Percentiles rank a stretch among this genome's conserved stretches.
Evolutionary conservation across 441 rosid species (phyloP).

Genomic region (Erodium chrysanthum): DNA sequence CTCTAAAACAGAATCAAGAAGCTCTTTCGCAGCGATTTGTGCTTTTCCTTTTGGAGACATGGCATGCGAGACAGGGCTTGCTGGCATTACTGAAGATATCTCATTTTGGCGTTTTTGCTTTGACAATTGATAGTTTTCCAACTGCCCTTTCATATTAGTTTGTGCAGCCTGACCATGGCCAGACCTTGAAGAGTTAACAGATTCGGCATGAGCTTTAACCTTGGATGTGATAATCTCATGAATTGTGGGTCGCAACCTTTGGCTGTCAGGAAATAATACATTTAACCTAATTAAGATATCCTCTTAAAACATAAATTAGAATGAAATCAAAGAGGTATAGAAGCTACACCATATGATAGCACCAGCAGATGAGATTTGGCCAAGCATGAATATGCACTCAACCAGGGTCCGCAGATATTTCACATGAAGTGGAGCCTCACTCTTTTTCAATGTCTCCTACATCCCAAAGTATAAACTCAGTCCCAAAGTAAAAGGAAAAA

Average conservation of each 20-base stretch:
- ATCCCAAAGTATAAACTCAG: constrained; percentile 27
- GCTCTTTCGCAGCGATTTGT: constrained; percentile 77
- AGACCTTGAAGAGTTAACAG: constrained; percentile 56
- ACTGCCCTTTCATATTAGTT: constrained; percentile 48
- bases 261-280: constrained; percentile 55
- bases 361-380: constrained; percentile 97
- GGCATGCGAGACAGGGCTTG: constrained; percentile 86
- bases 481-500: constrained; percentile 18
- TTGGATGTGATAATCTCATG: constrained; percentile 86
- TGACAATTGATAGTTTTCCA: constrained; percentile 52
- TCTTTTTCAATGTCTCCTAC: constrained; percentile 81
- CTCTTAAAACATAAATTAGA: background rate
- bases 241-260: constrained; percentile 82
- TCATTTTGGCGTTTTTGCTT: constrained; percentile 84
- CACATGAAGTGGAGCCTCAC: constrained; percentile 76
- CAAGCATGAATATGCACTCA: constrained; percentile 92
- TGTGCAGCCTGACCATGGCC: constrained; percentile 39
- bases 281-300: background rate
- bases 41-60: constrained; percentile 98
- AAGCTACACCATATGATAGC: constrained; percentile 71
- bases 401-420: constrained; percentile 95
- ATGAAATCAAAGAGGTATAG: background rate
- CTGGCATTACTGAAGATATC: constrained; percentile 54
- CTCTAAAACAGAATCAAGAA: constrained; percentile 85
- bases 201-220: constrained; percentile 65